These are phyloP conservation scores for Wickerhamomyces sp. DNA, from an alignment of 1,139 yeast species.

Conservation along the genomic window DNA sequence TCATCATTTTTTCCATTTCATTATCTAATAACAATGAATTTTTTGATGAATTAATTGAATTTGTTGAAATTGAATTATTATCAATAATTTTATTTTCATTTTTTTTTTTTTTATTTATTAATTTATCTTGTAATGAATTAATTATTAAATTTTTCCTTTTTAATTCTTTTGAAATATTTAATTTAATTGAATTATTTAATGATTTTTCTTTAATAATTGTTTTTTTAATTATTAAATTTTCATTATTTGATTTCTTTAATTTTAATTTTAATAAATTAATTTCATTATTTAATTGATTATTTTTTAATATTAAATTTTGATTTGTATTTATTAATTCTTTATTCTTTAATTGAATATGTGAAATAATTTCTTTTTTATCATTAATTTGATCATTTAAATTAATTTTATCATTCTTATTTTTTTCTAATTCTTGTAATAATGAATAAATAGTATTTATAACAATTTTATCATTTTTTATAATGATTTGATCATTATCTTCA, in stretches of 20 bases:
- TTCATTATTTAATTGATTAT: constrained; percentile 9
- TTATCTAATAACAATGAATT: constrained; percentile 21
- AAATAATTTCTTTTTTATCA: constrained; percentile 18
- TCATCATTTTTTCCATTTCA: constrained; percentile 37
- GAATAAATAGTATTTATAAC: constrained; percentile 40
- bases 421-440: constrained; percentile 36
- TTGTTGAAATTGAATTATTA: not conserved
- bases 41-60: not conserved
- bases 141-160: constrained; percentile 36
- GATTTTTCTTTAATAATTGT: constrained; percentile 18
- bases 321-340: constrained; percentile 4
- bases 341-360: constrained; percentile 18
- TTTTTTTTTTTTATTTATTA: constrained; percentile 28
- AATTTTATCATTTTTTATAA: constrained; percentile 34
- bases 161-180: constrained; percentile 38
- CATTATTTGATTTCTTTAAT: constrained; percentile 1
- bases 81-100: constrained; percentile 3
- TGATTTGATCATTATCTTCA: too few species aligned
- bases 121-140: constrained; percentile 35
- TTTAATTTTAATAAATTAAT: constrained; percentile 1
- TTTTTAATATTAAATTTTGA: constrained; percentile 2
- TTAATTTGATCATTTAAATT: constrained; percentile 25
- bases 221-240: constrained; percentile 4
- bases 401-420: constrained; percentile 29
- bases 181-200: constrained; percentile 33